phyloP scores from a whole-genome alignment of 1,139 yeast genomes.

The Suhomyces atakaporum region DNA sequence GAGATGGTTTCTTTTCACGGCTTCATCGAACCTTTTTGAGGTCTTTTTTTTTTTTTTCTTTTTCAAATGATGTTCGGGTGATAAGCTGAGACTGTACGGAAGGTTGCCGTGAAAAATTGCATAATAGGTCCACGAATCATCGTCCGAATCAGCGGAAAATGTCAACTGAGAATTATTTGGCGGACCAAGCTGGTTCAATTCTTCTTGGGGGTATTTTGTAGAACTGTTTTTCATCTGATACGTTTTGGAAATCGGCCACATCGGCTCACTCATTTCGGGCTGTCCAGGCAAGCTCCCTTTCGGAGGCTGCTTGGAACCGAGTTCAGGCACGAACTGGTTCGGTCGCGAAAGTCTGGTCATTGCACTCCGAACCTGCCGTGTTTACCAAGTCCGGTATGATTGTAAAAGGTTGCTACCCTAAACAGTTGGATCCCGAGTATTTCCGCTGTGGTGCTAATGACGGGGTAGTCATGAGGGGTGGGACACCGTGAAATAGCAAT shows the following conservation, averaged over 20 bases:
- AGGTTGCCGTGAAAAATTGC: too few relatives aligned
- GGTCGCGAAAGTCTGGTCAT: neutral
- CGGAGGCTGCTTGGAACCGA: neutral
- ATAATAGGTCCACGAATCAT: too few relatives aligned
- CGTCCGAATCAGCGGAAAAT: too few relatives aligned
- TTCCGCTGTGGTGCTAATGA: conserved; percentile 1
- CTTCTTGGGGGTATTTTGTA: too few relatives aligned
- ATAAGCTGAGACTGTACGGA: too few relatives aligned
- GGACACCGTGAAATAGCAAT: neutral
- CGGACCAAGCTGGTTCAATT: too few relatives aligned
- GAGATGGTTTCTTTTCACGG: too few relatives aligned
- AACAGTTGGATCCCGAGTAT: neutral
- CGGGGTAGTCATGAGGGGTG: neutral
- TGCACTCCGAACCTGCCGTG: neutral
- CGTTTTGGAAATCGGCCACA: too few relatives aligned
- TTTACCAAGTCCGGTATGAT: neutral
- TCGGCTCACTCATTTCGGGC: neutral
- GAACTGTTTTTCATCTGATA: too few relatives aligned
- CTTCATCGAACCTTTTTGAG: too few relatives aligned
- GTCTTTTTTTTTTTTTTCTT: neutral
- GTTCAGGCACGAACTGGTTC: too few relatives aligned
- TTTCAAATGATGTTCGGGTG: neutral
- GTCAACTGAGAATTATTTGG: too few relatives aligned
- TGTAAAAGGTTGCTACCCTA: neutral
- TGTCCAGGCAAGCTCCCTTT: neutral